These are phyloP conservation scores for Liquidambar formosana DNA, from an alignment of 164 flowering plant species.

Conservation along the genomic window DNA sequence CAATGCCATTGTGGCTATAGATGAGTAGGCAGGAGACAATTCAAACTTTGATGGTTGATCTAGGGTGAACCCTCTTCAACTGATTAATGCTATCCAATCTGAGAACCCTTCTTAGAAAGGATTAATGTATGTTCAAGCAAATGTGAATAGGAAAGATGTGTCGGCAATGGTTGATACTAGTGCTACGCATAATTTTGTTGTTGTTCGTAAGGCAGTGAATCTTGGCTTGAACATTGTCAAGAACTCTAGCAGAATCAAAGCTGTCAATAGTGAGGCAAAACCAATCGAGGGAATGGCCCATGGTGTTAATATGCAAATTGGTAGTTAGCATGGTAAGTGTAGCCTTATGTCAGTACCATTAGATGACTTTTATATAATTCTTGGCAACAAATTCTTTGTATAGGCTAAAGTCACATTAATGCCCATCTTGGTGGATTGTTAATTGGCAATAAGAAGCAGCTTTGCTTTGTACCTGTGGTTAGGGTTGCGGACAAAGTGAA, in stretches of 20 bases:
- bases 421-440: slow-evolving; percentile 10
- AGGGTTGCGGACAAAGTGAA: too few relatives aligned
- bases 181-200: slow-evolving; percentile 15
- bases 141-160: background rate
- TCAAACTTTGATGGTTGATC: background rate
- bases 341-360: background rate
- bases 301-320: background rate
- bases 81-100: background rate
- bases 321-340: background rate
- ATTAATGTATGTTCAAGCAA: slow-evolving; percentile 1
- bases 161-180: slow-evolving; percentile 2
- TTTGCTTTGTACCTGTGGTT: slow-evolving; percentile 3
- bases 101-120: background rate
- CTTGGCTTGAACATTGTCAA: background rate
- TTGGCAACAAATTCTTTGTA: slow-evolving; percentile 4
- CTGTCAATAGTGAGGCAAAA: background rate
- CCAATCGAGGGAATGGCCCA: background rate
- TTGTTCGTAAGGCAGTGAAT: background rate
- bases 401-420: background rate
- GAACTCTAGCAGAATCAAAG: background rate
- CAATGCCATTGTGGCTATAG: background rate
- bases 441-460: background rate
- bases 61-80: background rate
- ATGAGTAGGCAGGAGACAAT: background rate
- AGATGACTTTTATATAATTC: slow-evolving; percentile 15